Conservation (phyloP, 805 yeast genomes). For the Metschnikowia proteae region DNA sequence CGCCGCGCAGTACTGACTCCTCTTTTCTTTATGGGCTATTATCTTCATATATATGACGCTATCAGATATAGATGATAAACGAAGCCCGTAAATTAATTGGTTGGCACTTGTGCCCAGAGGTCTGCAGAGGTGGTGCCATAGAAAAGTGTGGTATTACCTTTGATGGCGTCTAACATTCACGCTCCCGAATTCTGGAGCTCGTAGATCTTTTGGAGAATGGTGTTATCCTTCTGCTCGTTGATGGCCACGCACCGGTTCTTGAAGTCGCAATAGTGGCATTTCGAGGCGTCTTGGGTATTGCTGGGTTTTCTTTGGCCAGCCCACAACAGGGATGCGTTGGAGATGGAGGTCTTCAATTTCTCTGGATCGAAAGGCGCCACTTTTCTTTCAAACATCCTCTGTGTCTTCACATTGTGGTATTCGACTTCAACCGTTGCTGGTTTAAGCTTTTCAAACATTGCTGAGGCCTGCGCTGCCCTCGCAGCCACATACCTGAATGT, state of each 20-base stretch:
- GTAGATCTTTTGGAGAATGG: constrained; percentile 5
- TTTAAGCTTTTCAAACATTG: constrained; percentile 31
- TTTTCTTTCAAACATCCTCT: constrained; percentile 35
- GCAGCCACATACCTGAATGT: constrained; percentile 56
- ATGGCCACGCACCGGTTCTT: constrained; percentile 21
- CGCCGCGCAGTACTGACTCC: background rate
- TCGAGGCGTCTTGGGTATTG: constrained; percentile 36
- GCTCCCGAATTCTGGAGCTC: constrained; percentile 8
- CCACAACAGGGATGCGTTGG: constrained; percentile 50
- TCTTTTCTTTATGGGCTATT: constrained; percentile 21
- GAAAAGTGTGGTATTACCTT: constrained; percentile 22
- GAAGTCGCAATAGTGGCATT: constrained; percentile 58
- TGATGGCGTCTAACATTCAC: constrained; percentile 21
- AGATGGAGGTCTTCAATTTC: constrained; percentile 26
- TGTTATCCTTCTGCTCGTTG: constrained; percentile 7
- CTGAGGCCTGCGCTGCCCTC: constrained; percentile 47
- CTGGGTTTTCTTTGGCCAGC: constrained; percentile 51
- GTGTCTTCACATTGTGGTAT: constrained; percentile 40
- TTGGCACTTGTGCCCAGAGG: constrained; percentile 19
- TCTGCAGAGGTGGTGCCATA: constrained; percentile 24
- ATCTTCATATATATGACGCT: constrained; percentile 38
- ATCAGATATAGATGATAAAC: constrained; percentile 38
- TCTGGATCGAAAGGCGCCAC: constrained; percentile 35
- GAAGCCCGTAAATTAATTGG: constrained; percentile 33
- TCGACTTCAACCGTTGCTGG: constrained; percentile 49